Base-by-base conservation (phyloP, 257 asterid species). In the Verbena officinalis region DNA sequence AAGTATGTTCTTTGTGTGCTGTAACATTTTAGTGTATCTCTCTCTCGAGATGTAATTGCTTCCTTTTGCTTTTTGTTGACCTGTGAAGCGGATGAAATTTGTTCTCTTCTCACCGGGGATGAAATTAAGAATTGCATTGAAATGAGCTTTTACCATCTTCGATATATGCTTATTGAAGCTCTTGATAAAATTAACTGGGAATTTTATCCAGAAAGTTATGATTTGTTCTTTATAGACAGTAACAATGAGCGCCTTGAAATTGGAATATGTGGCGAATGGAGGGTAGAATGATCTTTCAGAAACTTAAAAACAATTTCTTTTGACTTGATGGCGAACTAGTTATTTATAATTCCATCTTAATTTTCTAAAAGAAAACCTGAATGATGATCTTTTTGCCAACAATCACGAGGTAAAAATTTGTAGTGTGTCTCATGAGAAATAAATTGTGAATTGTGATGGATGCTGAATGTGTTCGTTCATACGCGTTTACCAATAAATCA, bases 401-500 rank as follows among this genome's bases (percentile, higher is more conserved):
- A n/a, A n/a, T n/a, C n/a, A n/a, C n/a, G n/a, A n/a, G n/a, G n/a
- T n/a, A n/a, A n/a, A n/a, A n/a, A n/a, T n/a, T n/a, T n/a, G n/a
- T n/a, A n/a, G n/a, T n/a, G n/a, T n/a, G n/a, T n/a, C n/a, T n/a
- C n/a, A n/a, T n/a, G n/a, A n/a, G n/a, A n/a, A n/a, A 15, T 23
- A 15, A 42, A 1, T 27, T n/a, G n/a, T n/a, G 5, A 27, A 27
- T 27, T 27, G 33, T 27, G 33, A 27, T 27, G 33, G 33, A 27
- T 27, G 33, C 33, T 27, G 2, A 27, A 2, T 27, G 2, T 27
- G 5, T 27, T 52, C n/a, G 40, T 60, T 64, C 49, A 49, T 58
- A 38, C 38, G 59, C 38, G 27, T 5, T 24, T 44, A 21, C 50
- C 5, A 67, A 45, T 46, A 49, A 59, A 49, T 48, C 62, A 59